A percentile compares a stretch with the other conserved stretches of the same genome.
Conservation (phyloP, 2,329 filamentous ascomycete species). For the Trichophaea hybrida region DNA sequence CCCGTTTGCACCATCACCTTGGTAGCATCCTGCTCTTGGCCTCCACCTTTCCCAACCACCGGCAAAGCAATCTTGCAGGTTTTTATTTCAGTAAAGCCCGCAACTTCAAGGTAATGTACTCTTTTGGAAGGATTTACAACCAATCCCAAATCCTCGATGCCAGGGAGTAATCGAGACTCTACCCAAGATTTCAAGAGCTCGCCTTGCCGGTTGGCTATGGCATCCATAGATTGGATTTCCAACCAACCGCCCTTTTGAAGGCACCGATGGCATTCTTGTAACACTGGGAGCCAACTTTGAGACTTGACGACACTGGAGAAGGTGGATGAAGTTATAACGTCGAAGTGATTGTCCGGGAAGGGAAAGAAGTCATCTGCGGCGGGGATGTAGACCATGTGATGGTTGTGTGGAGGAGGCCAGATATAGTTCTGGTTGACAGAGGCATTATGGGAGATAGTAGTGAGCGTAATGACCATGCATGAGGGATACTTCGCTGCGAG, state of each 20-base stretch:
- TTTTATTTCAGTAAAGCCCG: constrained; percentile 19
- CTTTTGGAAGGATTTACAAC: constrained; percentile 17
- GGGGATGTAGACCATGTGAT: constrained; percentile 17
- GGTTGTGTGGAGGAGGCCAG: constrained; percentile 16
- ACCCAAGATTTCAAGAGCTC: constrained; percentile 20
- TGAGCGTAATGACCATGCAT: constrained; percentile 17
- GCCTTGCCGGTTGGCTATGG: constrained; percentile 15
- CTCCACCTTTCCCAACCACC: constrained; percentile 11
- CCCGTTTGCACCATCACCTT: constrained; percentile 20
- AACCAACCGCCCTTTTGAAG: constrained; percentile 21
- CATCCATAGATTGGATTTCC: constrained; percentile 20
- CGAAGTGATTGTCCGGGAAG: constrained; percentile 21
- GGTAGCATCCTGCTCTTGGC: constrained; percentile 17
- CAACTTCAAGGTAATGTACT: constrained; percentile 15
- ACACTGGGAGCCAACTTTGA: constrained; percentile 13
- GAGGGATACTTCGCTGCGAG: constrained; percentile 22
- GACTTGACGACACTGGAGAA: constrained; percentile 16
- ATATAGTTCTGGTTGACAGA: constrained; percentile 6
- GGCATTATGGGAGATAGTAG: not conserved
- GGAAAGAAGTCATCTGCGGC: constrained; percentile 17
- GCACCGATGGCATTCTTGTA: constrained; percentile 17
- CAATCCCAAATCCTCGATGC: constrained; percentile 19
- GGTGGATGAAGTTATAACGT: constrained; percentile 17
- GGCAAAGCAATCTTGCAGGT: constrained; percentile 20
- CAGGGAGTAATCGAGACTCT: constrained; percentile 17